Percentiles rank a stretch among this genome's conserved stretches.
phyloP scores from a whole-genome alignment of 106 monocot genomes.

The Platanthera zijinensis region DNA sequence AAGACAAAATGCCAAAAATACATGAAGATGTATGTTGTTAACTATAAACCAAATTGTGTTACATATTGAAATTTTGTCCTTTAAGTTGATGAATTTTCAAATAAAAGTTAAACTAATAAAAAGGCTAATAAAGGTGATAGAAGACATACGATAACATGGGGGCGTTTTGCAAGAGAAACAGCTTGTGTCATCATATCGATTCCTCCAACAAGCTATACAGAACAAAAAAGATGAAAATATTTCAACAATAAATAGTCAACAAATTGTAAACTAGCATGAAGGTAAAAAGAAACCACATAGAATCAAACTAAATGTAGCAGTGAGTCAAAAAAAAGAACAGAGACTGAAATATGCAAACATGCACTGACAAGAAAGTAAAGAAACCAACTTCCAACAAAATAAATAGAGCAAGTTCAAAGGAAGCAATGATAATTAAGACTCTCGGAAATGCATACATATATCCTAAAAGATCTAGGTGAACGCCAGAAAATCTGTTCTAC shows the following conservation, averaged over 20 bases:
- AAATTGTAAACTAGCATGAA: background rate
- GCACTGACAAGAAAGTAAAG: background rate
- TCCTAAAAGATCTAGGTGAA: background rate
- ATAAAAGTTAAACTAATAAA: background rate
- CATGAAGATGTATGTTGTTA: background rate
- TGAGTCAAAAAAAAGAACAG: background rate
- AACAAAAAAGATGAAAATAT: background rate
- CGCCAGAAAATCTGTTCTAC: background rate
- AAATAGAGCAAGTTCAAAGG: background rate
- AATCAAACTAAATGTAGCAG: background rate
- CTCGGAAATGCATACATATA: background rate
- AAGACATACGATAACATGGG: constrained; percentile 70
- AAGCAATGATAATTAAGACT: background rate
- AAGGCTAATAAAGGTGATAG: background rate
- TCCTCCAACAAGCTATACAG: constrained; percentile 82
- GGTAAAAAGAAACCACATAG: background rate
- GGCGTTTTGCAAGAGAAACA: constrained; percentile 74
- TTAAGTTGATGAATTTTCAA: background rate
- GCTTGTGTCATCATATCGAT: constrained; percentile 70
- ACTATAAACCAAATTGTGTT: background rate
- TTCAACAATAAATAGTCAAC: background rate
- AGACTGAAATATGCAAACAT: background rate
- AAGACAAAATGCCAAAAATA: background rate
- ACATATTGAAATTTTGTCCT: background rate
- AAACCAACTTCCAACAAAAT: background rate